Conservation (phyloP, 192 early-diverging fungal genomes). For the Gorgonomyces haynaldii region DNA sequence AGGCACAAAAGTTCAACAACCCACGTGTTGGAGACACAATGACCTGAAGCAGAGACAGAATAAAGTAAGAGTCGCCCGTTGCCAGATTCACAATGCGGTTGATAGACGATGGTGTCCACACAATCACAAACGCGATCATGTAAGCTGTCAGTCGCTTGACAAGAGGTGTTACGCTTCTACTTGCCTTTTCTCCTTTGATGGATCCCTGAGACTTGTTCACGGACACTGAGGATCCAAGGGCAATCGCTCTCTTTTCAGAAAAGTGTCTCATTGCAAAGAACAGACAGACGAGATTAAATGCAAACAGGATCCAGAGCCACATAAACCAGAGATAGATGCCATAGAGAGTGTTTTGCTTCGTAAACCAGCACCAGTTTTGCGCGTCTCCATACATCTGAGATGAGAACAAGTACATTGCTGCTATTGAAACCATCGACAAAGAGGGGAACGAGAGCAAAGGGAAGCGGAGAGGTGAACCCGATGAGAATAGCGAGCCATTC, state of each 20-base stretch:
- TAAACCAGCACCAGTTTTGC: constrained; percentile 15
- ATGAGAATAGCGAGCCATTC: background rate
- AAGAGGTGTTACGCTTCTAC: no score
- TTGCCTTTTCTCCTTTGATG: background rate
- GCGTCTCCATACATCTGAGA: constrained; percentile 6
- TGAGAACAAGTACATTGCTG: background rate
- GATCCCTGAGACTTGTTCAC: background rate
- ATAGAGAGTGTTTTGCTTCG: constrained; percentile 2
- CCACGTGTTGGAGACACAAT: constrained; percentile 15
- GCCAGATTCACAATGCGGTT: constrained; percentile 11
- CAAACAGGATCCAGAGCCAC: constrained; percentile 10
- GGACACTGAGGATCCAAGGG: background rate
- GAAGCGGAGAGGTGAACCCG: background rate
- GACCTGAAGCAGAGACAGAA: constrained; percentile 8
- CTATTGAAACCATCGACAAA: no score
- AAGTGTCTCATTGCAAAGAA: background rate
- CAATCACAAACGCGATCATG: constrained; percentile 10
- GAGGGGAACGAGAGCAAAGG: constrained; percentile 1
- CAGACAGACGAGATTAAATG: constrained; percentile 4
- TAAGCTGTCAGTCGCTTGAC: constrained; percentile 7
- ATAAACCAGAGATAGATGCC: constrained; percentile 10
- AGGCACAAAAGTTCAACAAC: constrained; percentile 12
- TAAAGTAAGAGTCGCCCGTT: constrained; percentile 3
- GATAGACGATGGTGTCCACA: constrained; percentile 17
- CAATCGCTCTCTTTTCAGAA: background rate